phyloP scores from a whole-genome alignment of 306 rosid species.

The Datisca glomerata region DNA sequence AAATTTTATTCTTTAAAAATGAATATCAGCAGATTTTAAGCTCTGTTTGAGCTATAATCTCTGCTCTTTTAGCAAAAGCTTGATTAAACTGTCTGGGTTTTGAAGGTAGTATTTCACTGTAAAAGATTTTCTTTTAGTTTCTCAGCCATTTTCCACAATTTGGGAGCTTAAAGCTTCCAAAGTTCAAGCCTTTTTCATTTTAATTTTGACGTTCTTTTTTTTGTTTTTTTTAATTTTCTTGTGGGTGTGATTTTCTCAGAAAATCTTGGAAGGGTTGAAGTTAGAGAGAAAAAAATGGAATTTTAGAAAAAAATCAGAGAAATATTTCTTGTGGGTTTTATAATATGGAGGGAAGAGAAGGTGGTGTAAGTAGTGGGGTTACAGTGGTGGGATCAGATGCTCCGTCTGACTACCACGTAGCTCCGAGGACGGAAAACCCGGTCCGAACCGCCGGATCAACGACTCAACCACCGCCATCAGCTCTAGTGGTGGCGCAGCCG shows the following conservation, averaged over 20 bases:
- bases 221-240: too few relatives aligned
- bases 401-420: conserved; percentile 85
- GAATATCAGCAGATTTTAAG: conserved; percentile 14
- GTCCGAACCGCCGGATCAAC: conserved; percentile 46
- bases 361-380: conserved; percentile 61
- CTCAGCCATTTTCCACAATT: conserved; percentile 19
- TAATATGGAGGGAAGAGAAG: conserved; percentile 81
- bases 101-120: conserved; percentile 13
- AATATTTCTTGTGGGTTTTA: conserved; percentile 23
- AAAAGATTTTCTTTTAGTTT: conserved; percentile 11
- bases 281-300: conserved; percentile 21
- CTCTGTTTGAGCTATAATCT: conserved; percentile 20
- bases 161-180: conserved; percentile 7
- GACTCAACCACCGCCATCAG: conserved; percentile 9
- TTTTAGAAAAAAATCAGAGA: conserved; percentile 30
- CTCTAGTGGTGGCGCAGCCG: conserved; percentile 13
- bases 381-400: conserved; percentile 98
- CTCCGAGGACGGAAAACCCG: conserved; percentile 67
- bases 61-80: conserved; percentile 11
- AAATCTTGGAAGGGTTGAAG: conserved; percentile 22
- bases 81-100: conserved; percentile 10
- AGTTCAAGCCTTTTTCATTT: background rate
- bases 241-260: too few relatives aligned
- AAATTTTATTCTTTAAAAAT: conserved; percentile 13
- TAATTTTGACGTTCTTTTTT: conserved; percentile 2